These are phyloP conservation scores for Aphanocladium album DNA, from an alignment of 2,329 filamentous ascomycete genomes.

Conservation along the genomic window DNA sequence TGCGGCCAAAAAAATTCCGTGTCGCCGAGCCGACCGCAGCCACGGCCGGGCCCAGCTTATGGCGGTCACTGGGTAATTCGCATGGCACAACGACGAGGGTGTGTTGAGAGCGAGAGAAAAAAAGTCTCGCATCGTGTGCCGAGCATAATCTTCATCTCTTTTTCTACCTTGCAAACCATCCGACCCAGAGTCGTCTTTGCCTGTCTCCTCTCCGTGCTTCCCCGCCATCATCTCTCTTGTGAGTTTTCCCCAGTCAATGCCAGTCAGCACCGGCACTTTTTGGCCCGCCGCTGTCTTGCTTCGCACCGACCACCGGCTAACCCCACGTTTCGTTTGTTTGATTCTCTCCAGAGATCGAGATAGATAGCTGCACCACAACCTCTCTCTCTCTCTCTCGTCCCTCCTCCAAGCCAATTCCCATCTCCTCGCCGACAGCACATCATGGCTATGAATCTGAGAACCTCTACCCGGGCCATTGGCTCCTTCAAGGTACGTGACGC, in stretches of 20 bases:
- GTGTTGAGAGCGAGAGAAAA: background rate
- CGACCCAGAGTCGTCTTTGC: background rate
- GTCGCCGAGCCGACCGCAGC: conserved; percentile 12
- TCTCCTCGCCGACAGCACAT: conserved; percentile 17
- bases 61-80: conserved; percentile 7
- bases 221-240: background rate
- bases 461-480: conserved; percentile 57
- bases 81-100: background rate
- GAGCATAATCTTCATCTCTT: background rate
- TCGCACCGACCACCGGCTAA: conserved; percentile 12
- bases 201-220: background rate
- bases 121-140: conserved; percentile 6
- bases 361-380: background rate
- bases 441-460: conserved; percentile 62
- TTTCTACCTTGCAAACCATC: background rate
- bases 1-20: conserved; percentile 10
- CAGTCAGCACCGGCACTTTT: background rate
- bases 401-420: background rate
- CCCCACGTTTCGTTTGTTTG: conserved; percentile 10
- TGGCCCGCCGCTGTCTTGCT: background rate
- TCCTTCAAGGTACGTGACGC: conserved; percentile 53
- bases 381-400: background rate
- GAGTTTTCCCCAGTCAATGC: background rate
- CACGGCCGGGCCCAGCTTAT: background rate
- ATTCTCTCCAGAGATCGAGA: conserved; percentile 7